A percentile compares a stretch with the other conserved stretches of the same genome.
Evolutionary conservation across 2,329 filamentous ascomycete genomes (phyloP).

Genomic region (Ophiostoma ulmi): DNA sequence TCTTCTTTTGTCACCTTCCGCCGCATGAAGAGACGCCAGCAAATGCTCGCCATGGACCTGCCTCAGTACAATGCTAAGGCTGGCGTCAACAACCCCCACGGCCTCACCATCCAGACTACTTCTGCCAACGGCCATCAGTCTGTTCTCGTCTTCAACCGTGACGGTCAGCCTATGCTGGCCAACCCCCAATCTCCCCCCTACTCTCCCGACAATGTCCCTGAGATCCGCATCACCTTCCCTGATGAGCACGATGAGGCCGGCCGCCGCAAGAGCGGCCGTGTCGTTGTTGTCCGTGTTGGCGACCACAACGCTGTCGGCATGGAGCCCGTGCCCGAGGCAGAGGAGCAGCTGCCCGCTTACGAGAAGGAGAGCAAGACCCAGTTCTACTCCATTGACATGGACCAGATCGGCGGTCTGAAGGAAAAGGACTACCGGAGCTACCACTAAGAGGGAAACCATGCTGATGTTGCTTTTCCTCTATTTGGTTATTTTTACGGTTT

Average conservation of each 20-base stretch:
- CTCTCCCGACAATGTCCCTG: constrained; percentile 77
- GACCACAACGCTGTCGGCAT: constrained; percentile 75
- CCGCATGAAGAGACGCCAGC: constrained; percentile 51
- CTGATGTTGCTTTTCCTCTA: constrained; percentile 17
- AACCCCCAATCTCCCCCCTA: constrained; percentile 70
- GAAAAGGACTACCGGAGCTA: constrained; percentile 64
- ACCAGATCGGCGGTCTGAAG: constrained; percentile 87
- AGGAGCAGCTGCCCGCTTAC: constrained; percentile 79
- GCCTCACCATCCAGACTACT: constrained; percentile 55
- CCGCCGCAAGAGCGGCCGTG: constrained; percentile 74
- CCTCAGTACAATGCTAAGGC: constrained; percentile 58
- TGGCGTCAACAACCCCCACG: constrained; percentile 47
- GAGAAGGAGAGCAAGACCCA: constrained; percentile 71
- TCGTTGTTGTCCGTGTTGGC: constrained; percentile 86
- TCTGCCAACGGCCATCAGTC: constrained; percentile 53
- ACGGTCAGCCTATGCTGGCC: constrained; percentile 67
- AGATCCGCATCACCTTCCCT: constrained; percentile 98
- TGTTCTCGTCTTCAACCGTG: constrained; percentile 67
- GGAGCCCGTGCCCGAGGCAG: constrained; percentile 77
- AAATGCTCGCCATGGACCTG: constrained; percentile 49
- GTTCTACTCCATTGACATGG: constrained; percentile 92
- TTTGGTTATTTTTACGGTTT: constrained; percentile 14
- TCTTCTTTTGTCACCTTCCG: constrained; percentile 68
- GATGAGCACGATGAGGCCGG: constrained; percentile 87
- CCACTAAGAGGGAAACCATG: constrained; percentile 27